A percentile compares a stretch with the other conserved stretches of the same genome.
Conservation (phyloP, 2,329 filamentous ascomycete species). For the Ophiocordyceps camponoti-floridani region DNA sequence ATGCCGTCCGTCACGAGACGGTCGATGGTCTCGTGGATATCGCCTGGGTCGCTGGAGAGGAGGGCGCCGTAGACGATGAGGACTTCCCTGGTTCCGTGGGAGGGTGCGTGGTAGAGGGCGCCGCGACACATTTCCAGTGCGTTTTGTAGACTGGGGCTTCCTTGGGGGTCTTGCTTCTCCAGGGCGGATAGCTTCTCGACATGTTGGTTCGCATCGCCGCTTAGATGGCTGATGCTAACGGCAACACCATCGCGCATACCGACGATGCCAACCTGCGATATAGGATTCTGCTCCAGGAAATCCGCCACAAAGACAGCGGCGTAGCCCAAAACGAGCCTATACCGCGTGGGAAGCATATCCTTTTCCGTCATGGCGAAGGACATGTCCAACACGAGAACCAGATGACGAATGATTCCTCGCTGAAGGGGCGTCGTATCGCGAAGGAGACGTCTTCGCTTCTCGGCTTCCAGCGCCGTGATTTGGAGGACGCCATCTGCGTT, state of each 20-base stretch:
- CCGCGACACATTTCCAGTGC: constrained; percentile 89
- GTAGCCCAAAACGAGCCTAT: constrained; percentile 66
- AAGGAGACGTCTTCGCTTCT: constrained; percentile 63
- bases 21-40: constrained; percentile 80
- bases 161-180: constrained; percentile 48
- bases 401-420: constrained; percentile 91
- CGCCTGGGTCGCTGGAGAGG: constrained; percentile 77
- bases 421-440: constrained; percentile 92
- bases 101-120: constrained; percentile 79
- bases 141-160: constrained; percentile 75
- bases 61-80: constrained; percentile 85
- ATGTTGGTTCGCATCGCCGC: constrained; percentile 81
- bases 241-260: constrained; percentile 89
- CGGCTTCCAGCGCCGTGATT: constrained; percentile 62
- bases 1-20: constrained; percentile 68
- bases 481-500: constrained; percentile 64
- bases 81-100: constrained; percentile 83
- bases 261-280: constrained; percentile 82
- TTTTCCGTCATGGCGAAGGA: constrained; percentile 91
- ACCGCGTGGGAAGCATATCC: constrained; percentile 76
- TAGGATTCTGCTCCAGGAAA: constrained; percentile 97
- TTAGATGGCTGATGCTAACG: constrained; percentile 70
- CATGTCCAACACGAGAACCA: constrained; percentile 81
- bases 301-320: constrained; percentile 78
- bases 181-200: constrained; percentile 56